phyloP scores from a whole-genome alignment of 148 eudicot species.

The Linanthus parryae region DNA sequence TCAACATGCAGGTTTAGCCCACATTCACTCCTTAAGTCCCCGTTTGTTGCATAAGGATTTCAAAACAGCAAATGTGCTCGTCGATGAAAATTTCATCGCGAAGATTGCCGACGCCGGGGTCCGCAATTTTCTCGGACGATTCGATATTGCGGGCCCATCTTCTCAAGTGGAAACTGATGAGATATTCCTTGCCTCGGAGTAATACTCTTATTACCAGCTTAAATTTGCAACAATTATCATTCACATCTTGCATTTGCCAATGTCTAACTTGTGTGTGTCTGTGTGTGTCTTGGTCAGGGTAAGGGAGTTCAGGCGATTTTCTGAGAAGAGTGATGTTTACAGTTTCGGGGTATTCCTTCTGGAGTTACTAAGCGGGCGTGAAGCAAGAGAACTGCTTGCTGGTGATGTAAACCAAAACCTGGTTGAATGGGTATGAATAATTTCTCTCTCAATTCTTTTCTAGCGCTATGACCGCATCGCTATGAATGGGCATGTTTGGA shows the following conservation, averaged over 20 bases:
- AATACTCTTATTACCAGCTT: constrained; percentile 23
- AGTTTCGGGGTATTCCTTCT: constrained; percentile 86
- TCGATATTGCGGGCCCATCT: constrained; percentile 75
- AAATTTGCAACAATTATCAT: too few relatives aligned
- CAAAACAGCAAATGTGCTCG: constrained; percentile 95
- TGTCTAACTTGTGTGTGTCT: constrained; percentile 1
- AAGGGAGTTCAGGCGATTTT: constrained; percentile 78
- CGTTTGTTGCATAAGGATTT: constrained; percentile 91
- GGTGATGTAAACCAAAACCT: constrained; percentile 47
- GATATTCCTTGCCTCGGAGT: constrained; percentile 91
- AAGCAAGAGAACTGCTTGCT: constrained; percentile 55
- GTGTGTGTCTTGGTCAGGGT: constrained; percentile 43
- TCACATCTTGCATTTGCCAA: constrained; percentile 1
- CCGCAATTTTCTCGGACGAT: constrained; percentile 76
- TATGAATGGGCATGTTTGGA: too few relatives aligned
- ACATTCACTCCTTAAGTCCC: constrained; percentile 93
- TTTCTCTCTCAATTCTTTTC: constrained; percentile 4
- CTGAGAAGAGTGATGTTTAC: constrained; percentile 85
- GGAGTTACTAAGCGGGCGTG: constrained; percentile 80
- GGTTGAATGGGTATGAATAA: constrained; percentile 66
- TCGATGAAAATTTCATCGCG: constrained; percentile 94
- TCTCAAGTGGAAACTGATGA: constrained; percentile 69
- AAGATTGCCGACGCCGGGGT: constrained; percentile 98
- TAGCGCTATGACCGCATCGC: background rate
- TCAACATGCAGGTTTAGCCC: constrained; percentile 90